phyloP scores from a whole-genome alignment of 2,329 filamentous ascomycete species.

The Hypoxylon sp. region DNA sequence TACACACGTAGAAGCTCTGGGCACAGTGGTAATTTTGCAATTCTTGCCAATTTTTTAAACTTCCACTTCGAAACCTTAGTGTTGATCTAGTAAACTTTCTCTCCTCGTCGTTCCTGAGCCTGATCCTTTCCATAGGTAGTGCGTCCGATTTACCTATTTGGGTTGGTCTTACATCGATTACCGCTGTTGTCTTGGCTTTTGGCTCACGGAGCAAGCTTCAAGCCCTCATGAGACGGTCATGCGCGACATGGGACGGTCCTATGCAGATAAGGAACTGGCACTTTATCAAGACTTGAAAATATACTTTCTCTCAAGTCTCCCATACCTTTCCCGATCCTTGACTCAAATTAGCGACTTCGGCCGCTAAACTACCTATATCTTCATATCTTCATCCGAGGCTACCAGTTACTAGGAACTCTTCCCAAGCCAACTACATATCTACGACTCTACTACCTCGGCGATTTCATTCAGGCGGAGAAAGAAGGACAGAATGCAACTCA shows the following conservation, averaged over 20 bases:
- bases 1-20: constrained; percentile 6
- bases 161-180: constrained; percentile 29
- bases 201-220: constrained; percentile 12
- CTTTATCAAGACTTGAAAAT: constrained; percentile 6
- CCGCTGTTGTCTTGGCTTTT: constrained; percentile 30
- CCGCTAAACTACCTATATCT: constrained; percentile 11
- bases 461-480: constrained; percentile 10
- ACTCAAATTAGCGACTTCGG: constrained; percentile 10
- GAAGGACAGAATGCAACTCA: constrained; percentile 36
- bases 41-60: constrained; percentile 29
- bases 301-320: constrained; percentile 14
- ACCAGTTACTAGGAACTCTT: constrained; percentile 13
- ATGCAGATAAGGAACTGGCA: constrained; percentile 19
- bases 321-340: not conserved
- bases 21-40: not conserved
- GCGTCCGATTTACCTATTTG: constrained; percentile 21
- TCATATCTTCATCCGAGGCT: constrained; percentile 11
- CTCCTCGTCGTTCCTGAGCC: constrained; percentile 10
- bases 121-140: constrained; percentile 4
- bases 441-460: not conserved
- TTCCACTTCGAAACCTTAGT: constrained; percentile 35
- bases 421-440: not conserved
- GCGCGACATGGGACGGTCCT: constrained; percentile 17
- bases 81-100: constrained; percentile 20
- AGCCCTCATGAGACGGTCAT: constrained; percentile 30